Conservation (phyloP, 2,329 filamentous ascomycete species). For the Pyrenochaeta sp. region DNA sequence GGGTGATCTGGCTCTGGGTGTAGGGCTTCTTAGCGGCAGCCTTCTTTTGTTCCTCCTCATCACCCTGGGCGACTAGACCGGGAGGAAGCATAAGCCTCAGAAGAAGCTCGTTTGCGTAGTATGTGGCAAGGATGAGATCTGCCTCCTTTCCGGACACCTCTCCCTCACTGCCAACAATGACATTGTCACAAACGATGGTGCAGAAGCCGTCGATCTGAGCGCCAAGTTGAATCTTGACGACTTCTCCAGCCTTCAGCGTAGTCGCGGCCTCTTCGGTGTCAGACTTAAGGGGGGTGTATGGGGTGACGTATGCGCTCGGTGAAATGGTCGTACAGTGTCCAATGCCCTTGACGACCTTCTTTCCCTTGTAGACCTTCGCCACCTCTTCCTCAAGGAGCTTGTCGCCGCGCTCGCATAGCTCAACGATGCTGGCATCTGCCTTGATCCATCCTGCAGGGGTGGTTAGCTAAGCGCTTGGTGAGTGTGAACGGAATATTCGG, state of each 20-base stretch:
- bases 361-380: constrained; percentile 95
- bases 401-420: constrained; percentile 95
- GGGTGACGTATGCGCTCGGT: constrained; percentile 91
- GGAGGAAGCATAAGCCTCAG: constrained; percentile 89
- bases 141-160: constrained; percentile 78
- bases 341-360: constrained; percentile 95
- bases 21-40: constrained; percentile 79
- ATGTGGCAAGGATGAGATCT: constrained; percentile 86
- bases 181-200: constrained; percentile 92
- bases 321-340: constrained; percentile 95
- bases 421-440: constrained; percentile 89
- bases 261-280: constrained; percentile 84
- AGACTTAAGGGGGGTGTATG: constrained; percentile 89
- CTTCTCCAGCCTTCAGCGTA: constrained; percentile 82
- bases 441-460: constrained; percentile 67
- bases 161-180: constrained; percentile 73
- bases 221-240: constrained; percentile 98
- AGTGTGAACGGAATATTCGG: constrained; percentile 8
- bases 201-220: constrained; percentile 98
- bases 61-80: constrained; percentile 81
- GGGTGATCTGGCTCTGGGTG: constrained; percentile 85
- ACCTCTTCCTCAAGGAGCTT: constrained; percentile 93
- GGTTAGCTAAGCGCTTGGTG: constrained; percentile 26
- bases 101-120: constrained; percentile 96
- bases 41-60: constrained; percentile 96